Conservation (phyloP, 768 basidiomycete species). For the Phaeotremella skinneri region DNA sequence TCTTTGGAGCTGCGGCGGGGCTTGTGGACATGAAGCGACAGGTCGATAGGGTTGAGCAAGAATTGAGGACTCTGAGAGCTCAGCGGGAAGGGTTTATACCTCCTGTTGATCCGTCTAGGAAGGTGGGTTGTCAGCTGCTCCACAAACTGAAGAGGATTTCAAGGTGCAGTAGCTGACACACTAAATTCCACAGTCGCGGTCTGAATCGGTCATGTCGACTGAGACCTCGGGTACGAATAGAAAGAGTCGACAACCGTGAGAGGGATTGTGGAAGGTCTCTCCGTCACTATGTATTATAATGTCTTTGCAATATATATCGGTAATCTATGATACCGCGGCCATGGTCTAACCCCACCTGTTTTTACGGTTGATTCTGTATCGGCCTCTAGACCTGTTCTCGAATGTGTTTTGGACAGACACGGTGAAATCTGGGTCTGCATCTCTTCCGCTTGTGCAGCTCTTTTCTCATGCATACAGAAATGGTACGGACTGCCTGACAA, state of each 20-base stretch:
- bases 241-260: conserved; percentile 6
- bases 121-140: conserved; percentile 10
- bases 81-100: conserved; percentile 47
- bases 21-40: conserved; percentile 83
- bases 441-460: no score
- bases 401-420: no score
- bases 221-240: conserved; percentile 19
- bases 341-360: no score
- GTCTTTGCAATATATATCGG: no score
- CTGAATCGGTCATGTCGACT: conserved; percentile 31
- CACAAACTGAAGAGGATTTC: not conserved
- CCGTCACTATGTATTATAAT: not conserved
- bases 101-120: conserved; percentile 48
- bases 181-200: conserved; percentile 18
- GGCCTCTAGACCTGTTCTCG: no score
- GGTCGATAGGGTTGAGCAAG: conserved; percentile 81
- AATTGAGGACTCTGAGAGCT: conserved; percentile 68
- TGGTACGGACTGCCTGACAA: no score
- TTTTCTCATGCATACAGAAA: no score
- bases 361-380: no score
- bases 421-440: no score
- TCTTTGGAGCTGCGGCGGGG: conserved; percentile 68
- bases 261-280: not conserved
- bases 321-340: no score
- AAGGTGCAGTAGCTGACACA: not conserved